These are phyloP conservation scores for Lachancea cidri DNA, from an alignment of 805 yeast genomes.

Conservation along the genomic window DNA sequence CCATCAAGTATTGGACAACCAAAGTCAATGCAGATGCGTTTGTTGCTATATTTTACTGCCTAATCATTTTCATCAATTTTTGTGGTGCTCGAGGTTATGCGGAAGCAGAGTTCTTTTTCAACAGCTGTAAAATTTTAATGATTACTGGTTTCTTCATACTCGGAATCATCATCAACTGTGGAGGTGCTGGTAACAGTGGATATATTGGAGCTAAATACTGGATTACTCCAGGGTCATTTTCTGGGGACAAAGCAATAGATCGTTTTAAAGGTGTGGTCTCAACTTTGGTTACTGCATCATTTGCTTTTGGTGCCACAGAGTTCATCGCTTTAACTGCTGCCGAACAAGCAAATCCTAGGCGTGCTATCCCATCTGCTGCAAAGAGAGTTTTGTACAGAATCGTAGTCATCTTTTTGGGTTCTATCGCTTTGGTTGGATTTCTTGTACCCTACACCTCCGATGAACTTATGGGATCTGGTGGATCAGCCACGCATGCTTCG, in stretches of 20 bases:
- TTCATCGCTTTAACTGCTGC: conserved; percentile 56
- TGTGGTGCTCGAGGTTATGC: conserved; percentile 57
- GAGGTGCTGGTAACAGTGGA: conserved; percentile 39
- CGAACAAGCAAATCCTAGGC: conserved; percentile 50
- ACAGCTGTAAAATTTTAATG: conserved; percentile 58
- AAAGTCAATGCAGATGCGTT: conserved; percentile 52
- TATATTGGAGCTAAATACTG: conserved; percentile 49
- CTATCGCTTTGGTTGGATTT: conserved; percentile 45
- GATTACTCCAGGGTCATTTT: conserved; percentile 51
- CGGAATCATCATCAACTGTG: conserved; percentile 41
- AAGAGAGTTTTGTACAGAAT: conserved; percentile 54
- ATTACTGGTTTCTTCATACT: conserved; percentile 53
- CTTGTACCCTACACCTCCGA: conserved; percentile 48
- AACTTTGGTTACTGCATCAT: conserved; percentile 52
- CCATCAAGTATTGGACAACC: conserved; percentile 54
- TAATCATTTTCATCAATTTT: conserved; percentile 43
- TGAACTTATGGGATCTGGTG: conserved; percentile 39
- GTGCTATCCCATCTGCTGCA: conserved; percentile 52
- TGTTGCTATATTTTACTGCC: conserved; percentile 46
- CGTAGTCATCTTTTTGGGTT: conserved; percentile 43
- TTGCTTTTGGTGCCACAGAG: conserved; percentile 60
- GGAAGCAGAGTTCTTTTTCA: conserved; percentile 61
- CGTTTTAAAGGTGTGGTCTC: conserved; percentile 53
- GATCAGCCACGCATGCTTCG: conserved; percentile 50
- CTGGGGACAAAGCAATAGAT: conserved; percentile 32